Conservation (phyloP, 805 yeast genomes). For the Candida germanica region DNA sequence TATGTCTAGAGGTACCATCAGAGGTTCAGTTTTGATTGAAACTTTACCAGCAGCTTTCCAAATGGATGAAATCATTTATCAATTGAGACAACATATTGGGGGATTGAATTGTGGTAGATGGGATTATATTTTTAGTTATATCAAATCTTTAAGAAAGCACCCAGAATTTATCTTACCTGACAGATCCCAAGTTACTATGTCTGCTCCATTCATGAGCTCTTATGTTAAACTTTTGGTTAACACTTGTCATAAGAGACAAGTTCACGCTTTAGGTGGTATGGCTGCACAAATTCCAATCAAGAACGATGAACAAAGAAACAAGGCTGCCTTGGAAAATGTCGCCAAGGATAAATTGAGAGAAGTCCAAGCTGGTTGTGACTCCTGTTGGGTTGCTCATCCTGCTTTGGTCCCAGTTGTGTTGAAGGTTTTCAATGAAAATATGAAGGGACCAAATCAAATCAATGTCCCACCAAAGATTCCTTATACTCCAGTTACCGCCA, state of each 20-base stretch:
- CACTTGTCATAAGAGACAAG: conserved; percentile 74
- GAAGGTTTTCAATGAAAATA: conserved; percentile 66
- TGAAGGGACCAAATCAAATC: conserved; percentile 83
- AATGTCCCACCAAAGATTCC: conserved; percentile 46
- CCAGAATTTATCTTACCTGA: conserved; percentile 71
- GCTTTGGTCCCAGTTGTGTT: conserved; percentile 73
- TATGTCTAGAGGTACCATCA: conserved; percentile 70
- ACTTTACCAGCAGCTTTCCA: conserved; percentile 85
- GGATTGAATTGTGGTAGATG: conserved; percentile 88
- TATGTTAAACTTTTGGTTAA: conserved; percentile 72
- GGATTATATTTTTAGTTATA: conserved; percentile 83
- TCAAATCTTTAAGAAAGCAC: conserved; percentile 70
- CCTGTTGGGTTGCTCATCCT: conserved; percentile 89
- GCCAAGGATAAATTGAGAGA: conserved; percentile 74
- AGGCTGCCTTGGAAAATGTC: conserved; percentile 68
- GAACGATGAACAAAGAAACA: conserved; percentile 60
- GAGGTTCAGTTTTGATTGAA: conserved; percentile 80
- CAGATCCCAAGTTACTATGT: conserved; percentile 76
- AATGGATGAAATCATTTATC: conserved; percentile 79
- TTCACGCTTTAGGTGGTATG: conserved; percentile 90
- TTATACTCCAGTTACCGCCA: conserved; percentile 54
- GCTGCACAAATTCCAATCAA: conserved; percentile 85
- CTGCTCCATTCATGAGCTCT: conserved; percentile 76
- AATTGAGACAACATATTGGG: conserved; percentile 70
- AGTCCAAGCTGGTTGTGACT: conserved; percentile 77